Conservation (phyloP, 495 filamentous ascomycete genomes). For the Neurospora sp. region DNA sequence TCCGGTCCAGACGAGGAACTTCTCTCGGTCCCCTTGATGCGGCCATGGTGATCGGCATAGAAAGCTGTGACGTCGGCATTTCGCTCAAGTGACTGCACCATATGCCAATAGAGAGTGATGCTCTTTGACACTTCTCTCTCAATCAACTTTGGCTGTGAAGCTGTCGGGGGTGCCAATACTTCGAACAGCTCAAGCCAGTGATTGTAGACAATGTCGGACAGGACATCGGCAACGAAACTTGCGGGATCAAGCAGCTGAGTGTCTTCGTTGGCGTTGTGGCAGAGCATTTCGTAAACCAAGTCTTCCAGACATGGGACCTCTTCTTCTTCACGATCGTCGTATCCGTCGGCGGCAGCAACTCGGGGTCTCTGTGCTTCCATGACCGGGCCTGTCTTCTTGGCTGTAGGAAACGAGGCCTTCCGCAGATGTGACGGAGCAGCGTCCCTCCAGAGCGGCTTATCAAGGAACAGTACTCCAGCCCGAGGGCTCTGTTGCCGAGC, state of each 20-base stretch:
- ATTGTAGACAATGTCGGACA: slow-evolving; percentile 19
- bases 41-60: not conserved
- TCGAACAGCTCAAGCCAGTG: slow-evolving; percentile 31
- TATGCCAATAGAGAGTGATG: slow-evolving; percentile 16
- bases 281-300: slow-evolving; percentile 12
- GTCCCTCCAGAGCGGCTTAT: slow-evolving; percentile 15
- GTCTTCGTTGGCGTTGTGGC: not conserved
- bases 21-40: not conserved
- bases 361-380: not conserved
- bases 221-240: not conserved
- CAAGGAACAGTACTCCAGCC: slow-evolving; percentile 21
- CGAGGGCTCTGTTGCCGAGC: not conserved
- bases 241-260: slow-evolving; percentile 3
- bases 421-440: slow-evolving; percentile 1
- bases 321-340: not conserved
- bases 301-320: slow-evolving; percentile 16
- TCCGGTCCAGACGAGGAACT: not conserved
- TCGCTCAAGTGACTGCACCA: slow-evolving; percentile 22
- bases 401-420: not conserved
- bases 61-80: slow-evolving; percentile 15
- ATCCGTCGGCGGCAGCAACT: not conserved
- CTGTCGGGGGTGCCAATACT: slow-evolving; percentile 5
- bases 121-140: not conserved
- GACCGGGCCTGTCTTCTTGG: not conserved
- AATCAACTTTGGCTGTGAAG: not conserved